Percentiles rank a stretch among this genome's conserved stretches.
Evolutionary conservation across 106 monocot genomes (phyloP).

Genomic region (Chionographis japonica): DNA sequence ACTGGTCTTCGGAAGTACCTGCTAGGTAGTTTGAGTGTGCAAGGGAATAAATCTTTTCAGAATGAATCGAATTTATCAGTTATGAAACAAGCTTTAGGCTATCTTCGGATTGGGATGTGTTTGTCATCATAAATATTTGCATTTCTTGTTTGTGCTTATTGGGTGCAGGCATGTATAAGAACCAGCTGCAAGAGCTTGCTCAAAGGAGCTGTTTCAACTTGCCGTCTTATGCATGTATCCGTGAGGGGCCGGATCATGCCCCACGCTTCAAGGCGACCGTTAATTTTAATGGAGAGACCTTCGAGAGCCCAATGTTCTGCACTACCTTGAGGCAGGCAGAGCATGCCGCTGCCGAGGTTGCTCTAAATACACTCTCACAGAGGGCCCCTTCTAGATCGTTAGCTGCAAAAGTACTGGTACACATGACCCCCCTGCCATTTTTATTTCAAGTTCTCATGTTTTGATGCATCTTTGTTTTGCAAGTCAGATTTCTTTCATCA

Average conservation of each 20-base stretch:
- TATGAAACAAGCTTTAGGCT: too few species aligned
- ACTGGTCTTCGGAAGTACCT: too few species aligned
- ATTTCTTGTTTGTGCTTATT: background rate
- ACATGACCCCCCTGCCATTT: background rate
- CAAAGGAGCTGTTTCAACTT: conserved; percentile 68
- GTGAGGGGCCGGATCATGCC: conserved; percentile 66
- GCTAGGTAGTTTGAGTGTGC: too few species aligned
- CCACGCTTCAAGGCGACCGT: conserved; percentile 61
- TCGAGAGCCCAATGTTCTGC: conserved; percentile 57
- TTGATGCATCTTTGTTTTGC: too few species aligned
- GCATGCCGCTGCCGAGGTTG: conserved; percentile 62
- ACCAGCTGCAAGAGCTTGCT: conserved; percentile 68
- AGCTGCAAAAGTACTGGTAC: conserved; percentile 58
- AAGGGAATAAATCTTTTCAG: too few species aligned
- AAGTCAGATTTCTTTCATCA: too few species aligned
- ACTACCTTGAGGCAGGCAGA: conserved; percentile 55
- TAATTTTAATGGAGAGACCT: conserved; percentile 57
- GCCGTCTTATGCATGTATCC: conserved; percentile 51
- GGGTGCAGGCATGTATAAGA: conserved; percentile 58
- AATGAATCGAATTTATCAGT: too few species aligned
- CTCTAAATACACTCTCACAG: conserved; percentile 40
- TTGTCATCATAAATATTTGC: too few species aligned
- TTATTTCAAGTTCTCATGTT: too few species aligned
- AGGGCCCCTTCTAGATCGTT: conserved; percentile 48
- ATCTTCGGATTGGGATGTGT: too few species aligned